Evolutionary conservation across 306 rosid species (phyloP).

Genomic region (Cucumis hystrix): DNA sequence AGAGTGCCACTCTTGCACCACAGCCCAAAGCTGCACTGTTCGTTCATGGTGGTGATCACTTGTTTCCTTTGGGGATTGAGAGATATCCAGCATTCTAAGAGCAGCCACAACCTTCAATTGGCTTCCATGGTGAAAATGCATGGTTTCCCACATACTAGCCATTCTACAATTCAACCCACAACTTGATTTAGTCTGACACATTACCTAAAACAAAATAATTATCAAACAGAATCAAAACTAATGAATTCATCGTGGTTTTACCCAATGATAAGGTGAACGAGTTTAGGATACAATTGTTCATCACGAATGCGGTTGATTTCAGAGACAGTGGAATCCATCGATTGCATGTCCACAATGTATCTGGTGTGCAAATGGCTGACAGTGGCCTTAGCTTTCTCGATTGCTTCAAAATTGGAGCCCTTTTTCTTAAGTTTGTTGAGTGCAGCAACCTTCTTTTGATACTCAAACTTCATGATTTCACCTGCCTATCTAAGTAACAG

Average conservation of each 20-base stretch:
- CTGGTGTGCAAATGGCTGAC: slow-evolving; percentile 93
- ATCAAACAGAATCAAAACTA: background rate
- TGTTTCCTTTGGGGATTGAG: slow-evolving; percentile 71
- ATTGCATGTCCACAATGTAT: slow-evolving; percentile 97
- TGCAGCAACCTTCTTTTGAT: slow-evolving; percentile 68
- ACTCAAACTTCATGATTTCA: slow-evolving; percentile 78
- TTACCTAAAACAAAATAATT: background rate
- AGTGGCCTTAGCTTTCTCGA: slow-evolving; percentile 82
- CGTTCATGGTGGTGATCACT: slow-evolving; percentile 74
- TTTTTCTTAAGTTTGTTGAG: slow-evolving; percentile 67
- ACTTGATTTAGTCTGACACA: background rate
- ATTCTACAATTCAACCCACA: slow-evolving; percentile 39
- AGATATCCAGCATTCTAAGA: slow-evolving; percentile 36
- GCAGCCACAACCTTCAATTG: slow-evolving; percentile 28
- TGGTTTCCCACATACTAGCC: slow-evolving; percentile 69
- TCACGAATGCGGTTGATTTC: slow-evolving; percentile 90
- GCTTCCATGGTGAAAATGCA: slow-evolving; percentile 40
- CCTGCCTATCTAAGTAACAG: slow-evolving; percentile 58
- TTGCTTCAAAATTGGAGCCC: slow-evolving; percentile 49
- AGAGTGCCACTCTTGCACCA: slow-evolving; percentile 62
- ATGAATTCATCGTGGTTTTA: slow-evolving; percentile 5
- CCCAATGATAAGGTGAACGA: slow-evolving; percentile 79
- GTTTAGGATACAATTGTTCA: slow-evolving; percentile 68
- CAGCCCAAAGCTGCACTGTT: slow-evolving; percentile 47
- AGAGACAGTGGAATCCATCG: slow-evolving; percentile 92